phyloP scores from a whole-genome alignment of 2,329 filamentous ascomycete species.

The Scedosporium boydii region DNA sequence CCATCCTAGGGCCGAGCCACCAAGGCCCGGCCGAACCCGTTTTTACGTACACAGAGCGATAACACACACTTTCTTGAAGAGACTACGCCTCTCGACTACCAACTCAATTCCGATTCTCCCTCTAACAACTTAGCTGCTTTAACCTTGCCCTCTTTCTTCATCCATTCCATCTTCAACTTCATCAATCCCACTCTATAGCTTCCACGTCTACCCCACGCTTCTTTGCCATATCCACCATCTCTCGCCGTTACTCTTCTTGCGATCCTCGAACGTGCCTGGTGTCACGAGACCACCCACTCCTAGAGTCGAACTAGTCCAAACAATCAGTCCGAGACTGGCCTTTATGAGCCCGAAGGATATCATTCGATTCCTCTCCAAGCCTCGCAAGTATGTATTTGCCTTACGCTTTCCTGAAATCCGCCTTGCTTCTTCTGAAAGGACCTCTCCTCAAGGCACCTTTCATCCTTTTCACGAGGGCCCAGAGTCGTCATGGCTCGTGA shows the following conservation, averaged over 20 bases:
- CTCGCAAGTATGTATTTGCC: slow-evolving; percentile 64
- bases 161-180: background rate
- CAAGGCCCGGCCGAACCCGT: background rate
- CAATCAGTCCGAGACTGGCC: background rate
- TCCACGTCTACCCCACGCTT: background rate
- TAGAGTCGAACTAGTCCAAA: background rate
- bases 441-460: background rate
- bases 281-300: background rate
- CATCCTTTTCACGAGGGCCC: background rate
- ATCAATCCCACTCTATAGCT: background rate
- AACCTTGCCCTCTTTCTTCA: background rate
- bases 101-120: background rate
- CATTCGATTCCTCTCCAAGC: slow-evolving; percentile 87
- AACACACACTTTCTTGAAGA: no score
- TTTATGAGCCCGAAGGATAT: slow-evolving; percentile 84
- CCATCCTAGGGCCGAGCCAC: background rate
- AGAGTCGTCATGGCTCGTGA: background rate
- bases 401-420: slow-evolving; percentile 5
- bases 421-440: slow-evolving; percentile 1
- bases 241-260: background rate
- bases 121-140: background rate
- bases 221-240: background rate
- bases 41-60: background rate
- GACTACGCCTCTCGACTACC: background rate
- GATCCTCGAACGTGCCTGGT: background rate